Base-by-base conservation (phyloP, 1,284 basidiomycete species). In the Pulchroboletus neoregius region DNA sequence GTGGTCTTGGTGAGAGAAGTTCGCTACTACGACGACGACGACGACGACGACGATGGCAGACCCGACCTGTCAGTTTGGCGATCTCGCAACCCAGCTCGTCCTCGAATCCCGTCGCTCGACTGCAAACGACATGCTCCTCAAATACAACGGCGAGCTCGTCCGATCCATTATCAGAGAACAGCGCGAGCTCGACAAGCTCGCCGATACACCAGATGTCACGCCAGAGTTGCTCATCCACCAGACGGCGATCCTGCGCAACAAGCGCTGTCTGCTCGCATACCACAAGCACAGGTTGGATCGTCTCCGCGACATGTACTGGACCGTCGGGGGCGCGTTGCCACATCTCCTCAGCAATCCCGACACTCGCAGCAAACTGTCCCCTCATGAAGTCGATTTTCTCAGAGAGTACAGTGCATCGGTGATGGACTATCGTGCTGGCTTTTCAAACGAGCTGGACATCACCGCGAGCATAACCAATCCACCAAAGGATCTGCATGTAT, bases 231-330 rank as follows among this genome's bases (percentile, higher is more conserved):
- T 94, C 43, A 81, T 97, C 57, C 84, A 89, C 60, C 91, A 96
- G 65, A 87, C 94, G 7, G 82, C 90, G 22, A 87, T 94, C 51
- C 75, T 84, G 37, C 80, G 93, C 54, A 96, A 97, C 74, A 95
- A 96, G 66, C 86, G 95, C 12, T 93, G 91, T 63, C 75, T 98
- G 6, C 79, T 97, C 30, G 92, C 92, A 1, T 99, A 98, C 69
- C 91, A 97, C 64, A 71, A 80, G 24, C 87, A 91, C 63, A 80
- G 95, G 26, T 69, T 92, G 34, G 86, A 91, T 58, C 82, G 83
- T 48, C 79, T 98, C 45, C 80, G 84, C 55, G 83, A 88, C 58
- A 76, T 90, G 69, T 95, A 91, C 68, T 97, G 94, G 94, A 72
- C 81, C n/a, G 80, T 82, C 11, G 93, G 92, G n/a, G 94, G 91